Evolutionary conservation across 139 green algal species (phyloP).

Genomic region (Edaphochlamys debaryana): DNA sequence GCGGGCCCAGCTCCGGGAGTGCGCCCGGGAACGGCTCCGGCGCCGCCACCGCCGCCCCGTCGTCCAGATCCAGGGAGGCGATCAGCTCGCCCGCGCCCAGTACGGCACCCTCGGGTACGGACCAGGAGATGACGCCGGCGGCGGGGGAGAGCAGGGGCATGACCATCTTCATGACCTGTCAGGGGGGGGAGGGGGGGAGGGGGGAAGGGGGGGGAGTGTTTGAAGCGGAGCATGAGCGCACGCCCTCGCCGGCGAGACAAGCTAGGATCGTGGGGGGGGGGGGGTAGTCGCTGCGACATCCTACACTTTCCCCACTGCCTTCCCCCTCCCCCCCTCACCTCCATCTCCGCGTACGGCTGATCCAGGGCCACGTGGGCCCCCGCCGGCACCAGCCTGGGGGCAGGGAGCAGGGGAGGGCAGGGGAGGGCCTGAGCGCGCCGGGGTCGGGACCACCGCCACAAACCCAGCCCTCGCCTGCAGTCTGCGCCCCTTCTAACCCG

Average conservation of each 20-base stretch:
- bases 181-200: not conserved
- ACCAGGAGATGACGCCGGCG: slow-evolving; percentile 74
- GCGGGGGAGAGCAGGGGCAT: slow-evolving; percentile 86
- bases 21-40: slow-evolving; percentile 63
- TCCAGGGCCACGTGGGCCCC: slow-evolving; percentile 73
- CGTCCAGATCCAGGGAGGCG: slow-evolving; percentile 81
- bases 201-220: not conserved
- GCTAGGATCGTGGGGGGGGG: no score
- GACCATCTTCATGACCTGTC: slow-evolving; percentile 95
- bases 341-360: slow-evolving; percentile 68
- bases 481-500: no score
- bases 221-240: not conserved
- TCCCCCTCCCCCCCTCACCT: slow-evolving; percentile 19
- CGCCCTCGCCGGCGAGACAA: no score
- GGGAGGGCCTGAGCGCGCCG: no score
- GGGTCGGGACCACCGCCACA: no score
- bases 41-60: slow-evolving; percentile 53
- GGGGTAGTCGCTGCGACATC: no score
- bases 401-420: no score
- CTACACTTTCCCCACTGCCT: no score
- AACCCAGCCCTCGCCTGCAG: no score
- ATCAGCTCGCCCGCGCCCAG: slow-evolving; percentile 85
- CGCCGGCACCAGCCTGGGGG: slow-evolving; percentile 78
- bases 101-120: slow-evolving; percentile 79
- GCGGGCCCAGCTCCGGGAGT: slow-evolving; percentile 83